These are phyloP conservation scores for Linnemannia zychae DNA, from an alignment of 192 early-diverging fungal species.

Conservation along the genomic window DNA sequence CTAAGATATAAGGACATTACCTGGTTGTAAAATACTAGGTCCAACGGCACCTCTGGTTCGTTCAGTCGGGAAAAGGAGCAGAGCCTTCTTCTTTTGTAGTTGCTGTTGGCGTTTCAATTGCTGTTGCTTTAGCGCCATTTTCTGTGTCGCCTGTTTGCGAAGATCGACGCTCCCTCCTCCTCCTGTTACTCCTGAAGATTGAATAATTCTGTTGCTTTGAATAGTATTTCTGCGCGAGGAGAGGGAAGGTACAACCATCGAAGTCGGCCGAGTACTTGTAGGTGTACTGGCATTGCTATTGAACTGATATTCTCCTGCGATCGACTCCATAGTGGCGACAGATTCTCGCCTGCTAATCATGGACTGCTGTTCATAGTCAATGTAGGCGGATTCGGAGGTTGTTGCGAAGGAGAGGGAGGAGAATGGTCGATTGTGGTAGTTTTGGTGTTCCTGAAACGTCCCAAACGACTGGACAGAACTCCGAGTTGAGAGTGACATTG, in stretches of 20 bases:
- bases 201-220: not conserved
- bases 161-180: conserved; percentile 1
- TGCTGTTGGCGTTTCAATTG: conserved; percentile 31
- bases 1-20: conserved; percentile 20
- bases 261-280: not conserved
- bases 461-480: conserved; percentile 9
- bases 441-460: conserved; percentile 1
- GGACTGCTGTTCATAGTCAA: too few species aligned
- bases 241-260: not conserved
- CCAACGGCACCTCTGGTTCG: conserved; percentile 29
- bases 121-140: conserved; percentile 7
- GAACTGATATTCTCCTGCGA: not conserved
- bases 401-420: not conserved
- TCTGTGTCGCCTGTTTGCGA: conserved; percentile 5
- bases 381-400: not conserved
- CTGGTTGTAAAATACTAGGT: conserved; percentile 30
- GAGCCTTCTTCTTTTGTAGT: conserved; percentile 14
- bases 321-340: not conserved
- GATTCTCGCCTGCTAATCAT: not conserved
- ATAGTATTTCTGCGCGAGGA: not conserved
- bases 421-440: not conserved
- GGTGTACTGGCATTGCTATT: not conserved
- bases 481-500: not conserved
- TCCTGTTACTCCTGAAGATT: not conserved
- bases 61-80: conserved; percentile 42